Evolutionary conservation across 306 rosid species (phyloP).

Genomic region (Sindora glabra): DNA sequence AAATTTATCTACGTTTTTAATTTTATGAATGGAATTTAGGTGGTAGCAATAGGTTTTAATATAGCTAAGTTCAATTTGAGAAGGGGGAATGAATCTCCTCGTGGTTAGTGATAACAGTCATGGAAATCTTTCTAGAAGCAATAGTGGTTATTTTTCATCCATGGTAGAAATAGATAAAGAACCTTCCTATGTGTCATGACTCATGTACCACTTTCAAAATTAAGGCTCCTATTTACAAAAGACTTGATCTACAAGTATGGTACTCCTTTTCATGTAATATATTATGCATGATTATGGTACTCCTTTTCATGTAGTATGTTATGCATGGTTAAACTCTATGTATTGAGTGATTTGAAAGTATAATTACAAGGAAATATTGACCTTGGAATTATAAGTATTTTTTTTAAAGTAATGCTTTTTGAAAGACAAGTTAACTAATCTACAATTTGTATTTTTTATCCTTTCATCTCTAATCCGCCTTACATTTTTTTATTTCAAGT

Average conservation of each 20-base stretch:
- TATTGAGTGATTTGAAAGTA: too few species aligned
- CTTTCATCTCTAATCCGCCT: too few species aligned
- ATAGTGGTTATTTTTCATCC: constrained; percentile 23
- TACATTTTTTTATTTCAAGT: too few species aligned
- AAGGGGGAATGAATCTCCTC: constrained; percentile 28
- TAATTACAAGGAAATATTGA: too few species aligned
- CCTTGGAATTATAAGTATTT: too few species aligned
- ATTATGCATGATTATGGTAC: too few species aligned
- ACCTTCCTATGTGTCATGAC: constrained; percentile 37
- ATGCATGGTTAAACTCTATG: too few species aligned
- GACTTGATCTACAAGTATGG: constrained; percentile 71
- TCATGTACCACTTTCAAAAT: constrained; percentile 89
- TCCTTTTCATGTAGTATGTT: too few species aligned
- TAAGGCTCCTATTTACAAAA: constrained; percentile 75
- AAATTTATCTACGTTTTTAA: not conserved
- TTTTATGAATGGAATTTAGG: constrained; percentile 32
- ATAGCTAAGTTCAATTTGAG: constrained; percentile 29
- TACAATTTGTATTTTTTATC: too few species aligned
- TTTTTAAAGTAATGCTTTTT: too few species aligned
- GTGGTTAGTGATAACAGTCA: constrained; percentile 4
- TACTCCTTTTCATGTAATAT: not conserved
- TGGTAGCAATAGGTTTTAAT: constrained; percentile 31
- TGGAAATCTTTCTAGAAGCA: constrained; percentile 32
- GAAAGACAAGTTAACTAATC: too few species aligned
- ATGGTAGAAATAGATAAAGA: constrained; percentile 28